Evolutionary conservation across 495 filamentous ascomycete species (phyloP), one percentile per base, ranked within the genome.

Genomic region (Penicillium paxilli): DNA sequence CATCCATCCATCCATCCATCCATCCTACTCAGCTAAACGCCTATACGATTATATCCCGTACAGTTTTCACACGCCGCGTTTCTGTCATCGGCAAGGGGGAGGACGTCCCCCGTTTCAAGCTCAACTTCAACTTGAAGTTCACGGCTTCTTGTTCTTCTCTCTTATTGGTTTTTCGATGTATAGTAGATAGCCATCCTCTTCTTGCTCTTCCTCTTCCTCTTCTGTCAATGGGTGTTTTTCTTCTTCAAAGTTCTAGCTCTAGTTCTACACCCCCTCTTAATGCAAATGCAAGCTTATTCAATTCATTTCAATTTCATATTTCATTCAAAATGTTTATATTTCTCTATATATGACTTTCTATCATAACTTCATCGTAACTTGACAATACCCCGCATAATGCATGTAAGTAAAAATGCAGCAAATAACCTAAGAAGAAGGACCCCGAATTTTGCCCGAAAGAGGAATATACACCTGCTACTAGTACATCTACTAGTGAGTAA

Each of bases 31-130:
- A 51, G 21, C 45, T 16, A 54, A 16, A 49, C 40, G 47, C 53
- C 47, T 58, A 53, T 46, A 65, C 47, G 56, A 62, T 45, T 58
- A 60, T 62, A 58, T 58, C 51, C 44, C 52, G 58, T 58, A 61
- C 57, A 66, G 52, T 51, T 55, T 49, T 54, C n/a, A n/a, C n/a
- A n/a, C n/a, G n/a, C n/a, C n/a, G n/a, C n/a, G 44, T 38, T 50
- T 46, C 26, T 45, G n/a, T 12, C 46, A 20, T 17, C 51, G 45
- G 47, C 30, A 51, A 22, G 28, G 28, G 41, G 11, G n/a, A n/a
- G n/a, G n/a, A n/a, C n/a, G n/a, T n/a, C n/a, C n/a, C n/a, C n/a
- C n/a, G n/a, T n/a, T n/a, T n/a, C n/a, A n/a, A n/a, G n/a, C n/a
- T n/a, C n/a, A n/a, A n/a, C n/a, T n/a, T n/a, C n/a, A n/a, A n/a